Base-by-base conservation (phyloP, 306 rosid species). In the Malus sylvestris region DNA sequence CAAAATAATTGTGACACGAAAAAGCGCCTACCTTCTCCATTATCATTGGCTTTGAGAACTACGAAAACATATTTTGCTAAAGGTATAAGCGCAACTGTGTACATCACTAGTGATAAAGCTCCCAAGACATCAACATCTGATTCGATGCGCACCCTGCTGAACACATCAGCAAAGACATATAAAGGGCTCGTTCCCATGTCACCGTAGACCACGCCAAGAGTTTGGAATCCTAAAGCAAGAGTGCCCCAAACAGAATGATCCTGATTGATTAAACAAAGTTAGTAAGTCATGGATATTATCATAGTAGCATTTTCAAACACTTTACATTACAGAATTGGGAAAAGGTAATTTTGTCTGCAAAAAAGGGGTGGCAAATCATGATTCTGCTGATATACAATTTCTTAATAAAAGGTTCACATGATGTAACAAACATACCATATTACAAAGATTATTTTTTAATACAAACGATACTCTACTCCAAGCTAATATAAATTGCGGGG, bases 121-220 rank as follows among this genome's bases (percentile, higher is more conserved):
- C 99, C 99, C 88, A 95, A 78, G 77, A 95, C 80, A 74, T 95
- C 97, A 72, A 86, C 91, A 13, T 95, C 96, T 6, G 93, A 83
- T 70, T 81, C 78, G 80, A 90, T 52, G 7, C 60, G 68, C 75
- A 95, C 97, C 89, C 91, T 95, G 89, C 92, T 80, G 84, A 95
- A 95, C 76, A 95, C 99, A 83, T 88, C 97, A 46, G 92, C 83
- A 79, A 92, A 95, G 81, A 95, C 99, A 74, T 95, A 95, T 18
- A 92, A 84, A 61, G 99, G 99, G 80, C 97, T 95, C 35, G 97
- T 95, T 59, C 99, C 99, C 97, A 95, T 71, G 86, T 95, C 92
- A 52, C 99, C 99, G 62, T 95, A 95, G 66, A 95, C 99, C 57
- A 95, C 97, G 72, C 99, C 99, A 42, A 95, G 97, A 23, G 99